These are phyloP conservation scores for Megacollybia marginata DNA, from an alignment of 768 basidiomycete genomes.

Conservation along the genomic window DNA sequence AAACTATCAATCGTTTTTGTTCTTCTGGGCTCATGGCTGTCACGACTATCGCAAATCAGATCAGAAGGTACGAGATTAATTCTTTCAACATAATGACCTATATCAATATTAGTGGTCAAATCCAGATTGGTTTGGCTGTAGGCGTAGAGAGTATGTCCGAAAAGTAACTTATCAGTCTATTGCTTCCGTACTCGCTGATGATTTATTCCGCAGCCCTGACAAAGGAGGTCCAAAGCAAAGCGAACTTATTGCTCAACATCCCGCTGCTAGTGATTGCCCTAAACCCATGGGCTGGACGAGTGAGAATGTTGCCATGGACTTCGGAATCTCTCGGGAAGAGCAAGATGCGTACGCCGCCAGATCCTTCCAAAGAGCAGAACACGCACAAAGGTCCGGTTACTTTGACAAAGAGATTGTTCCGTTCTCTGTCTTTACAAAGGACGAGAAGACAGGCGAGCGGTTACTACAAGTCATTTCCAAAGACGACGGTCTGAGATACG, in stretches of 20 bases:
- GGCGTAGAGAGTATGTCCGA: constrained; percentile 87
- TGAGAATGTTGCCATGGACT: constrained; percentile 78
- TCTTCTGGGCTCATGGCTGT: constrained; percentile 84
- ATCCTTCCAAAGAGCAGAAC: constrained; percentile 76
- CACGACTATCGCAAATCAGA: constrained; percentile 68
- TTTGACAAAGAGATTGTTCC: constrained; percentile 72
- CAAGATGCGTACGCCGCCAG: constrained; percentile 70
- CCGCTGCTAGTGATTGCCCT: constrained; percentile 51
- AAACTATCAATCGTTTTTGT: constrained; percentile 75
- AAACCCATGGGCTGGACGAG: constrained; percentile 88
- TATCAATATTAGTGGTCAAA: constrained; percentile 45
- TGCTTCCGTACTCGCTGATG: background rate
- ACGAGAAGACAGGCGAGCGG: constrained; percentile 45
- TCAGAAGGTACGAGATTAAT: constrained; percentile 24
- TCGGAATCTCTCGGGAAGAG: constrained; percentile 60
- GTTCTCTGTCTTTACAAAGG: constrained; percentile 57
- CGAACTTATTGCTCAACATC: constrained; percentile 49
- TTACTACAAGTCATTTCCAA: constrained; percentile 47
- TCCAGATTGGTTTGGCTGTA: constrained; percentile 71
- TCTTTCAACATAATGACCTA: too few species aligned
- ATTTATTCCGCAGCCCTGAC: constrained; percentile 44
- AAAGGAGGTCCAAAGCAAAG: constrained; percentile 52
- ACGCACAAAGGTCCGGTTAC: constrained; percentile 58
- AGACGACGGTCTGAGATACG: constrained; percentile 75
- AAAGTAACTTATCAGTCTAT: constrained; percentile 36